Conservation (phyloP, 2,329 filamentous ascomycete genomes). For the Ophiostoma perfectum region DNA sequence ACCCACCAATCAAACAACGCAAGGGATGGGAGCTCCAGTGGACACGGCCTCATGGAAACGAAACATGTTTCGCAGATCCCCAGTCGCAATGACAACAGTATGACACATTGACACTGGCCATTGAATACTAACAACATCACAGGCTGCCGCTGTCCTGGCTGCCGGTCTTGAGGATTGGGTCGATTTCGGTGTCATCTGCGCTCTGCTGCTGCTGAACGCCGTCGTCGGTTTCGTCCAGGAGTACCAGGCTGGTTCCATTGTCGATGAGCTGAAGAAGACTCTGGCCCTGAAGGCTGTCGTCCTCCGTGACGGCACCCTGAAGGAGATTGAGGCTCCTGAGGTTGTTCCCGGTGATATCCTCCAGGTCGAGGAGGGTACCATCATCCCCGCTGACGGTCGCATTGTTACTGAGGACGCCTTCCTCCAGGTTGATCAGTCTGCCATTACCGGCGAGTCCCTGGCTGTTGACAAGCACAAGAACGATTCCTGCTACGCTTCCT, state of each 20-base stretch:
- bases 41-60: background rate
- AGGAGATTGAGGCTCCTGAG: slow-evolving; percentile 75
- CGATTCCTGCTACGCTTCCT: slow-evolving; percentile 79
- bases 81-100: no score
- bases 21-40: slow-evolving; percentile 8
- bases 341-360: slow-evolving; percentile 88
- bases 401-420: slow-evolving; percentile 79
- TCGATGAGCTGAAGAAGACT: slow-evolving; percentile 79
- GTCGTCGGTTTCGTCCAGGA: slow-evolving; percentile 83
- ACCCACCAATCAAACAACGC: slow-evolving; percentile 10
- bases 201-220: slow-evolving; percentile 75
- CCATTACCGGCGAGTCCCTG: slow-evolving; percentile 86
- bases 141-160: slow-evolving; percentile 72
- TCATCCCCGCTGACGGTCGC: slow-evolving; percentile 82
- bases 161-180: slow-evolving; percentile 85
- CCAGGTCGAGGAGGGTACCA: slow-evolving; percentile 85
- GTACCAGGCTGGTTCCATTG: slow-evolving; percentile 82
- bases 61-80: slow-evolving; percentile 25
- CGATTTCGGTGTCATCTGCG: slow-evolving; percentile 85
- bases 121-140: slow-evolving; percentile 12
- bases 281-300: slow-evolving; percentile 79
- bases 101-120: background rate
- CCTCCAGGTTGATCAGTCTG: slow-evolving; percentile 86
- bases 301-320: slow-evolving; percentile 70
- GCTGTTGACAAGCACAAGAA: slow-evolving; percentile 82